These are phyloP conservation scores for Eucalyptus pauciflora DNA, from an alignment of 345 rosid species.

Conservation along the genomic window DNA sequence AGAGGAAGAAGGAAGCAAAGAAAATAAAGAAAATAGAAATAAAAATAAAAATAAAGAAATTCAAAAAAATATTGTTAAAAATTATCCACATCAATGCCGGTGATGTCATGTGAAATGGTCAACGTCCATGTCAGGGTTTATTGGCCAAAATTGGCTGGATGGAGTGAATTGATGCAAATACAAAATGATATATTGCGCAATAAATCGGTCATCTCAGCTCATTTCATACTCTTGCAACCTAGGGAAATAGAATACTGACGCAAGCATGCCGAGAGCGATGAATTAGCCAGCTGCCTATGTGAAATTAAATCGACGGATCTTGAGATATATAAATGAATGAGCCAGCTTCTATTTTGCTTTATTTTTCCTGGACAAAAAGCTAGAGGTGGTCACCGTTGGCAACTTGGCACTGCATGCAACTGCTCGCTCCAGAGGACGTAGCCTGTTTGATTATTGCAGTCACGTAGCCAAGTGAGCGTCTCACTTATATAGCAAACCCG, in stretches of 20 bases:
- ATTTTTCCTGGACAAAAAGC: neutral
- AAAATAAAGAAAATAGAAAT: too few species aligned
- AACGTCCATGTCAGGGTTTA: rapidly evolving
- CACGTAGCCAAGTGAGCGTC: neutral
- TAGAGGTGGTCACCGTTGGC: neutral
- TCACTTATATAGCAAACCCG: neutral
- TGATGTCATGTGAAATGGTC: rapidly evolving
- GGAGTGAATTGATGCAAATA: too few species aligned
- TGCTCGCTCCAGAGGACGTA: neutral
- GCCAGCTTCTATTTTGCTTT: neutral
- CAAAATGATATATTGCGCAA: neutral
- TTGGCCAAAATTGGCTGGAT: too few species aligned
- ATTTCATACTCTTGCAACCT: neutral
- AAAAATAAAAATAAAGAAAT: too few species aligned
- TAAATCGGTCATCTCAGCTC: neutral
- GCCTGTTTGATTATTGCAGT: neutral
- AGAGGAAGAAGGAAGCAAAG: too few species aligned
- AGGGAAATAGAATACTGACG: neutral
- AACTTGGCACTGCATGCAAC: neutral
- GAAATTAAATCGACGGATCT: neutral
- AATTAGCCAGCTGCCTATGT: neutral
- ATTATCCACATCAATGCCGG: rapidly evolving
- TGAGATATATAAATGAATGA: neutral
- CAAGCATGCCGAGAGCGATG: neutral
- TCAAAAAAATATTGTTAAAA: too few species aligned